phyloP scores from a whole-genome alignment of 768 basidiomycete species.

The Russula vinacea region DNA sequence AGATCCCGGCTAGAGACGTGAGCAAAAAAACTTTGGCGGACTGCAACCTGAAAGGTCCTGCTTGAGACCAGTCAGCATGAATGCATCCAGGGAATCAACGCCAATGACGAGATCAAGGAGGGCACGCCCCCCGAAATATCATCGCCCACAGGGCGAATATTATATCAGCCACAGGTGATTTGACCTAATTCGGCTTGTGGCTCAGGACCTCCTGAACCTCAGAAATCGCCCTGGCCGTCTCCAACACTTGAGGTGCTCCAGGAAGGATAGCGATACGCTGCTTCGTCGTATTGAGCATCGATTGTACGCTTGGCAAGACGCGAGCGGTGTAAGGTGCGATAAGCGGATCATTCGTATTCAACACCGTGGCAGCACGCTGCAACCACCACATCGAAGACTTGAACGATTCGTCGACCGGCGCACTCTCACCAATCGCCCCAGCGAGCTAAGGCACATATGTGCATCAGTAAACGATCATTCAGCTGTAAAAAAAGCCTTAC shows the following conservation, averaged over 20 bases:
- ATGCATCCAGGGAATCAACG: constrained; percentile 27
- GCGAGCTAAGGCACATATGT: constrained; percentile 51
- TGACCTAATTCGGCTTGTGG: constrained; percentile 39
- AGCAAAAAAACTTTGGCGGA: constrained; percentile 19
- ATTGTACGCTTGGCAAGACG: constrained; percentile 76
- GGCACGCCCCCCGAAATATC: constrained; percentile 21
- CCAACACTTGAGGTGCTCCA: constrained; percentile 61
- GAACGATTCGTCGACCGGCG: constrained; percentile 76
- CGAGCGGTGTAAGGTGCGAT: constrained; percentile 80
- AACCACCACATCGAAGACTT: constrained; percentile 86
- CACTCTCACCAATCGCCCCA: constrained; percentile 67
- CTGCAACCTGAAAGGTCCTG: constrained; percentile 24
- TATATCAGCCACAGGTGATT: neutral
- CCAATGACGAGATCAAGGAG: constrained; percentile 14
- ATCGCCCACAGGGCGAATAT: constrained; percentile 21
- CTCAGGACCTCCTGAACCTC: constrained; percentile 72
- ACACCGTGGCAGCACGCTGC: constrained; percentile 64
- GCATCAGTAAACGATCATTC: constrained; percentile 1
- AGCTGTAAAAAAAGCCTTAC: constrained; percentile 44
- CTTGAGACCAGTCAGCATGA: constrained; percentile 24
- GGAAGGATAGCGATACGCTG: constrained; percentile 77
- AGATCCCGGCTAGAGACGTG: constrained; percentile 1
- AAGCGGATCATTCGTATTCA: constrained; percentile 76
- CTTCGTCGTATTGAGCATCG: constrained; percentile 72
- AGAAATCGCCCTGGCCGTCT: constrained; percentile 64